A percentile compares a stretch with the other conserved stretches of the same genome.
These are phyloP conservation scores for Pseudogymnoascus sp. DNA, from an alignment of 2,329 filamentous ascomycete genomes.

Conservation along the genomic window DNA sequence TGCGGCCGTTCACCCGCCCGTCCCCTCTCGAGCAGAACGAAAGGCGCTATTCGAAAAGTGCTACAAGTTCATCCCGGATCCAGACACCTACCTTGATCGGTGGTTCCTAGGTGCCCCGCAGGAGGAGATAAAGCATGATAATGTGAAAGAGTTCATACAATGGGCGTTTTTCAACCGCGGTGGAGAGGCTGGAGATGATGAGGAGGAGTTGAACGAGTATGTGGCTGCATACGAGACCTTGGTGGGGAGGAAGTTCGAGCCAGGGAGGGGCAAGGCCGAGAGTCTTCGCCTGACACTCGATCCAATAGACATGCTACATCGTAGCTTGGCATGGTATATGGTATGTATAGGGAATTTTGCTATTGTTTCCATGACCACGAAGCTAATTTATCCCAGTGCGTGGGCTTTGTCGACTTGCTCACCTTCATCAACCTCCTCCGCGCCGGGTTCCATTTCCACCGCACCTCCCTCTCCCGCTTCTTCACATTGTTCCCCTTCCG, in stretches of 20 bases:
- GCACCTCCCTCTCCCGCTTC: conserved; percentile 34
- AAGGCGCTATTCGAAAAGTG: conserved; percentile 42
- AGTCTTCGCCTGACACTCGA: conserved; percentile 49
- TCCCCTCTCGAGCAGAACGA: conserved; percentile 36
- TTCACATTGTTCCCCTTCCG: conserved; percentile 45
- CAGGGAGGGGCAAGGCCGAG: conserved; percentile 43
- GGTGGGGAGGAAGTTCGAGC: conserved; percentile 40
- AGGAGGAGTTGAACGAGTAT: conserved; percentile 49
- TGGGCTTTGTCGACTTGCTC: conserved; percentile 29
- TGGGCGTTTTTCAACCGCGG: conserved; percentile 50
- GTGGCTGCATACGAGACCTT: conserved; percentile 41
- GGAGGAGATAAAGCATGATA: conserved; percentile 47
- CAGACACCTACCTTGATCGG: conserved; percentile 41
- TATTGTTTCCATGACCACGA: not conserved
- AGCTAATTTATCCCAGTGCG: conserved; percentile 19
- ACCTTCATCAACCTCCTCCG: conserved; percentile 31
- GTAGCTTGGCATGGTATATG: conserved; percentile 48
- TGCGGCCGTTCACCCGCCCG: conserved; percentile 40
- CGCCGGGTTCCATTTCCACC: conserved; percentile 40
- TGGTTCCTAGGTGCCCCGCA: conserved; percentile 49
- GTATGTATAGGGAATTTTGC: conserved; percentile 29
- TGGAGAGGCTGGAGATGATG: conserved; percentile 34
- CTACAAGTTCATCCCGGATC: conserved; percentile 42
- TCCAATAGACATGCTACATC: conserved; percentile 46
- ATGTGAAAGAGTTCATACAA: conserved; percentile 50